Conservation (phyloP, 208 protist genomes). For the Crithidia fasciculata region DNA sequence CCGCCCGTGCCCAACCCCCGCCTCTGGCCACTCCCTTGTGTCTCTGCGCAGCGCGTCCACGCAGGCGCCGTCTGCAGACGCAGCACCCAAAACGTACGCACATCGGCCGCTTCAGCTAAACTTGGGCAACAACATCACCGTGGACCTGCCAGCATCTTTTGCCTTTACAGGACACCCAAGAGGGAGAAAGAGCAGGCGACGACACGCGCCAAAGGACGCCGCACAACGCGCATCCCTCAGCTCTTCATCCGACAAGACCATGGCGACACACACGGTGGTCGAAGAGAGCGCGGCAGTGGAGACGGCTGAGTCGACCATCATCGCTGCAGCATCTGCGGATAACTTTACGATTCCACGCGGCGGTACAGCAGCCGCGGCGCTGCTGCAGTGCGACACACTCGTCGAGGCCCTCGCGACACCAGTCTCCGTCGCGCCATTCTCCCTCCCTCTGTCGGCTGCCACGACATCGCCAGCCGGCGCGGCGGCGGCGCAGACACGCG, state of each 20-base stretch:
- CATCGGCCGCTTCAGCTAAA: neutral
- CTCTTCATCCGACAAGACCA: too few species aligned
- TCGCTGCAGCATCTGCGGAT: too few species aligned
- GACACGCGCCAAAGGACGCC: neutral
- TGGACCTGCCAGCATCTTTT: neutral
- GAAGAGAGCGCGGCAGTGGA: too few species aligned
- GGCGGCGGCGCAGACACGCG: neutral
- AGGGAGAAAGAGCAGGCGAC: neutral
- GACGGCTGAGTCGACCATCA: neutral
- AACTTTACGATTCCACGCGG: constrained; percentile 5
- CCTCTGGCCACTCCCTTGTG: too few species aligned
- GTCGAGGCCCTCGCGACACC: constrained; percentile 15
- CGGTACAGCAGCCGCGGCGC: constrained; percentile 9
- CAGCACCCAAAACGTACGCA: too few species aligned
- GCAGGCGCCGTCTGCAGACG: too few species aligned
- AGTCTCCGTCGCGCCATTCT: constrained; percentile 5
- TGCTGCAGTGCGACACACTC: constrained; percentile 16
- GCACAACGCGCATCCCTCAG: too few species aligned
- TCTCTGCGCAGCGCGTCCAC: too few species aligned
- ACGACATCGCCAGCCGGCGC: neutral
- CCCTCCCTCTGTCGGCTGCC: neutral
- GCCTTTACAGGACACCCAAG: neutral
- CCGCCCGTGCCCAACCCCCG: too few species aligned
- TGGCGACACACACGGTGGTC: too few species aligned
- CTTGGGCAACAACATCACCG: constrained; percentile 26